phyloP scores from a whole-genome alignment of 805 yeast genomes.

The Pichia occidentalis region DNA sequence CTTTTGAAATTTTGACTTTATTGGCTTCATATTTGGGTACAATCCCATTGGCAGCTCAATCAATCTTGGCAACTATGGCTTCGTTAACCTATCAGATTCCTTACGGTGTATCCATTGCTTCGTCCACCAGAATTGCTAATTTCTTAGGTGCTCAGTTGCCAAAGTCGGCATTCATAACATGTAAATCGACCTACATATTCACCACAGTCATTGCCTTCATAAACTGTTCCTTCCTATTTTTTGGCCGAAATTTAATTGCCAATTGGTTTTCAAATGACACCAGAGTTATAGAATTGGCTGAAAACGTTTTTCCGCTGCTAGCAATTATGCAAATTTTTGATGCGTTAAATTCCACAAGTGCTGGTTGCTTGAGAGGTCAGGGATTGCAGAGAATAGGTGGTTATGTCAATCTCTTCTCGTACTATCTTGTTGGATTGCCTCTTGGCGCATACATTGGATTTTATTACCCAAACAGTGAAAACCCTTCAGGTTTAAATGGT shows the following conservation, averaged over 20 bases:
- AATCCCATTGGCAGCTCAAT: constrained; percentile 63
- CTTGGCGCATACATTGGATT: constrained; percentile 55
- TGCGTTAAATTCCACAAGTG: constrained; percentile 41
- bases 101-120: constrained; percentile 68
- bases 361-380: constrained; percentile 52
- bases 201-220: constrained; percentile 21
- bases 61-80: constrained; percentile 63
- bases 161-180: constrained; percentile 24
- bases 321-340: constrained; percentile 42
- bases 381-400: constrained; percentile 55
- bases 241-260: constrained; percentile 24
- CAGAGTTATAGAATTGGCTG: constrained; percentile 24
- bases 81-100: constrained; percentile 67
- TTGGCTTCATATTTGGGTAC: constrained; percentile 61
- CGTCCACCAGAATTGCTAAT: constrained; percentile 73
- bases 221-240: constrained; percentile 22
- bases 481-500: constrained; percentile 33
- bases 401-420: constrained; percentile 45
- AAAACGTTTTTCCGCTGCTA: constrained; percentile 25
- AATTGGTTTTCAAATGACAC: constrained; percentile 28
- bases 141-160: constrained; percentile 53
- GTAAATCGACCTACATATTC: constrained; percentile 25
- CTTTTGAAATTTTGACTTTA: constrained; percentile 68
- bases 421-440: constrained; percentile 68
- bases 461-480: constrained; percentile 27